Base-by-base conservation (phyloP, 495 filamentous ascomycete species). In the Neurospora sp. region DNA sequence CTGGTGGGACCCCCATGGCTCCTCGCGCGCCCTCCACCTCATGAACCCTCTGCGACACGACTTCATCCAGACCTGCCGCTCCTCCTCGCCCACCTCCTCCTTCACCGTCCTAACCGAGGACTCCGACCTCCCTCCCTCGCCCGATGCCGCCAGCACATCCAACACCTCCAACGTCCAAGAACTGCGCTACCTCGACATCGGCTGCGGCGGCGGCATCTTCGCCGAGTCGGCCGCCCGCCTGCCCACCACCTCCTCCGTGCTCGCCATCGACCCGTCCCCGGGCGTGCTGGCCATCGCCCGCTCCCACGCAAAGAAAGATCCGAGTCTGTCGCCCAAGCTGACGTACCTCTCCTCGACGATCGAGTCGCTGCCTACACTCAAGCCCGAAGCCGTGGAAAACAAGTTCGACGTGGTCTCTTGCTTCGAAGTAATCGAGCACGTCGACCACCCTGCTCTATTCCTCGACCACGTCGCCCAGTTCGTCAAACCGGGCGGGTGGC, bases 41-140 rank as follows among this genome's bases (percentile, higher is more conserved):
- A 98, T 99, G 96, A 98, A 99, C 85, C 96, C 96, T 11, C 89
- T 96, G 53, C 94, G 96, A 40, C 94, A 98, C 81, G 90, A 93
- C 78, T 98, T 98, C 84, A 96, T 99, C 80, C 82, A 84, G 3
- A 80, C 84, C 42, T 97, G 94, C 76, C 90, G 87, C 73, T 81
- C 86, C 75, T 84, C 85, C 10, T 74, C 78, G 3, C 22, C 72
- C 27, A 5, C 40, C 5, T 59, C 69, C 16, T 16, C 69, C 12
- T 71, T 73, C 20, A 59, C 73, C n/a, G 10, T 48, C 69, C n/a
- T 69, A 4, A n/a, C 48, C 9, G 53, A 61, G 27, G 53, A 61
- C 12, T 35, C 53, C 27, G 53, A 61, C 7, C 20, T 22, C 7
- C 16, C 74, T 6, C 4, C 68, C 20, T 35, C 27, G 18, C 6